Evolutionary conservation across 2,329 filamentous ascomycete species (phyloP).

Genomic region (Paraphaeosphaeria minitans): DNA sequence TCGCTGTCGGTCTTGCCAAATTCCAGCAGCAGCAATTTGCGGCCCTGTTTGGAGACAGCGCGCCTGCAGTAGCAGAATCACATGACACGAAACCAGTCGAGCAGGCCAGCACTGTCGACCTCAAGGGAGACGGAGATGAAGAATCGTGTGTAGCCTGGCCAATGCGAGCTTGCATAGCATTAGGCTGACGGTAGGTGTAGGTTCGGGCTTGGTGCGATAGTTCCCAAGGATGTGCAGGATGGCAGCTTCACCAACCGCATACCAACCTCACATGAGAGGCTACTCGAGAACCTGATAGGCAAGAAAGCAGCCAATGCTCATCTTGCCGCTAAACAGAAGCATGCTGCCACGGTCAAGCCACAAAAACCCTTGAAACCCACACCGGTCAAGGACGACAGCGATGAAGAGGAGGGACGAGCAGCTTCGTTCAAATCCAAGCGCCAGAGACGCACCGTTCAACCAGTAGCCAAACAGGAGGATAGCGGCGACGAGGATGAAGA

Average conservation of each 20-base stretch:
- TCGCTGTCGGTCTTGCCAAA: conserved; percentile 59
- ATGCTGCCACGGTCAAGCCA: conserved; percentile 28
- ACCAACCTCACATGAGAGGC: conserved; percentile 49
- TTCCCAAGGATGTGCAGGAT: conserved; percentile 45
- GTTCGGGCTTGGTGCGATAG: conserved; percentile 46
- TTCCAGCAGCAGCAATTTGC: conserved; percentile 58
- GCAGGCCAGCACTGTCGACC: conserved; percentile 57
- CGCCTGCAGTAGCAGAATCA: conserved; percentile 43
- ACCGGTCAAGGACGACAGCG: conserved; percentile 38
- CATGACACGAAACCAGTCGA: conserved; percentile 49
- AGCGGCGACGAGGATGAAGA: conserved; percentile 20
- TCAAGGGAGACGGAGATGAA: conserved; percentile 58
- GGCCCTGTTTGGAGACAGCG: conserved; percentile 60
- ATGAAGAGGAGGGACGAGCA: conserved; percentile 48
- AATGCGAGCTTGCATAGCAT: neutral
- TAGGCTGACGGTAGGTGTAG: conserved; percentile 23
- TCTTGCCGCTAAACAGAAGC: conserved; percentile 30
- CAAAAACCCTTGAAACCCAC: conserved; percentile 26
- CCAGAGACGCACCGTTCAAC: conserved; percentile 26
- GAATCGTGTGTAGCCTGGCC: conserved; percentile 54
- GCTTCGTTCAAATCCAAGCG: conserved; percentile 42
- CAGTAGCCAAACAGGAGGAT: conserved; percentile 7
- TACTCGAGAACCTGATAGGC: conserved; percentile 50
- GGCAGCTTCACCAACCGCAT: conserved; percentile 44
- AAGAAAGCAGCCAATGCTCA: conserved; percentile 49